phyloP scores from a whole-genome alignment of 2,329 filamentous ascomycete species.

The Pseudogymnoascus verrucosus region DNA sequence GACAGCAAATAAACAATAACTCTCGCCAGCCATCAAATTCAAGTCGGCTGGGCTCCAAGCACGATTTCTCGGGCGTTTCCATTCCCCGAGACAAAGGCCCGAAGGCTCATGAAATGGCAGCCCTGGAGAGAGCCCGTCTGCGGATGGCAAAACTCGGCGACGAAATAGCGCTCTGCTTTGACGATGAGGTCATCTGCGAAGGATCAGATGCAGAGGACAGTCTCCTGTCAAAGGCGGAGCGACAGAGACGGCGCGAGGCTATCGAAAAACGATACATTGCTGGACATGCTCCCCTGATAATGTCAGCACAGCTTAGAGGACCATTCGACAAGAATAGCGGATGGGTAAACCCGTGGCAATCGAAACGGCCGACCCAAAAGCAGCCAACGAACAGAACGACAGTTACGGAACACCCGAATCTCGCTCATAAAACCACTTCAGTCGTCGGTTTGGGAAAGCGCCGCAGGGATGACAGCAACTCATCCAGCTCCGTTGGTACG shows the following conservation, averaged over 20 bases:
- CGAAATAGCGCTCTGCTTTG: not conserved
- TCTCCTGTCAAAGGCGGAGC: constrained; percentile 35
- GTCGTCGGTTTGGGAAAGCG: not conserved
- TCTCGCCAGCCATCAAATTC: not conserved
- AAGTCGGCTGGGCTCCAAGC: not conserved
- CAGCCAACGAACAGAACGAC: not conserved
- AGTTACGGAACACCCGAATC: not conserved
- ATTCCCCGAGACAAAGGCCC: not conserved
- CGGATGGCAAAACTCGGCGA: not conserved
- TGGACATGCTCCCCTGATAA: constrained; percentile 47
- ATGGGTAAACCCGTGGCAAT: constrained; percentile 47
- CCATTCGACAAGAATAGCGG: constrained; percentile 47
- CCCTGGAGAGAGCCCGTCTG: not conserved
- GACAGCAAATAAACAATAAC: not conserved
- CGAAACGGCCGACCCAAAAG: constrained; percentile 17
- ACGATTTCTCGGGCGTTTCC: not conserved
- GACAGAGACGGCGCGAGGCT: constrained; percentile 48
- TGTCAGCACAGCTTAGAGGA: constrained; percentile 53
- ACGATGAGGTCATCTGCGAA: not conserved
- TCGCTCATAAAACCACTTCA: not conserved
- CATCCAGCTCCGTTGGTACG: not conserved
- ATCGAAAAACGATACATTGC: constrained; percentile 51
- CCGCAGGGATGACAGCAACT: not conserved
- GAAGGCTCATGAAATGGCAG: not conserved
- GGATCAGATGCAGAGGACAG: not conserved